These are phyloP conservation scores for Achaetomium macrosporum DNA, from an alignment of 2,329 filamentous ascomycete species.

Conservation along the genomic window DNA sequence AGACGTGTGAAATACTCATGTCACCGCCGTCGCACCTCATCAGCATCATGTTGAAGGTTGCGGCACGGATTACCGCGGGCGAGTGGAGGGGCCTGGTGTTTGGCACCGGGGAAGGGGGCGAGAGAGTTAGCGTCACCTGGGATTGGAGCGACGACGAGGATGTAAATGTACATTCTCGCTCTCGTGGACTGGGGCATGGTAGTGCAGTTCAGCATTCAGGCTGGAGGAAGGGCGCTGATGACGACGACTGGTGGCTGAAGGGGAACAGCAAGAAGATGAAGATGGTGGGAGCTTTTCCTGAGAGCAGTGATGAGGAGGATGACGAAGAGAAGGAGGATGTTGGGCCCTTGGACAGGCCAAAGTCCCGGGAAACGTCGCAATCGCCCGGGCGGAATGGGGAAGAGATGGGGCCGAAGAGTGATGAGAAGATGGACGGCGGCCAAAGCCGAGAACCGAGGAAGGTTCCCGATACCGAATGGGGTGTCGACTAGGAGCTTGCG, in stretches of 20 bases:
- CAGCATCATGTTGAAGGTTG: constrained; percentile 73
- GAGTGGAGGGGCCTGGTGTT: constrained; percentile 57
- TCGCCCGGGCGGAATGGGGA: background rate
- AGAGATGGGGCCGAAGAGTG: background rate
- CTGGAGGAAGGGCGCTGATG: background rate
- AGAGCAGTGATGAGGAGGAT: constrained; percentile 14
- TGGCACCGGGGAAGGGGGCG: constrained; percentile 48
- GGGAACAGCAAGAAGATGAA: constrained; percentile 20
- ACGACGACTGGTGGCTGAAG: background rate
- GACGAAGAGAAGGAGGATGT: constrained; percentile 16
- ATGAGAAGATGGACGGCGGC: background rate
- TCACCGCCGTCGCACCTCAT: constrained; percentile 77
- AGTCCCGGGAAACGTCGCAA: background rate
- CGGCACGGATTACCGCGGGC: constrained; percentile 63
- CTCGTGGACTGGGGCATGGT: background rate
- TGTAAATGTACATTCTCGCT: background rate
- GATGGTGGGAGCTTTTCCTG: constrained; percentile 27
- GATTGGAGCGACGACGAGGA: constrained; percentile 35
- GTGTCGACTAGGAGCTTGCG: constrained; percentile 8
- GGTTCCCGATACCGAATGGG: constrained; percentile 3
- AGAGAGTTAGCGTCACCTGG: constrained; percentile 53
- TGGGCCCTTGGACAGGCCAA: constrained; percentile 5
- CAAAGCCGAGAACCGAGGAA: background rate
- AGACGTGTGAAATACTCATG: constrained; percentile 70
- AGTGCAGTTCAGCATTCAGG: background rate